Base-by-base conservation (phyloP, 129 eudicot species). In the Artemisia annua region DNA sequence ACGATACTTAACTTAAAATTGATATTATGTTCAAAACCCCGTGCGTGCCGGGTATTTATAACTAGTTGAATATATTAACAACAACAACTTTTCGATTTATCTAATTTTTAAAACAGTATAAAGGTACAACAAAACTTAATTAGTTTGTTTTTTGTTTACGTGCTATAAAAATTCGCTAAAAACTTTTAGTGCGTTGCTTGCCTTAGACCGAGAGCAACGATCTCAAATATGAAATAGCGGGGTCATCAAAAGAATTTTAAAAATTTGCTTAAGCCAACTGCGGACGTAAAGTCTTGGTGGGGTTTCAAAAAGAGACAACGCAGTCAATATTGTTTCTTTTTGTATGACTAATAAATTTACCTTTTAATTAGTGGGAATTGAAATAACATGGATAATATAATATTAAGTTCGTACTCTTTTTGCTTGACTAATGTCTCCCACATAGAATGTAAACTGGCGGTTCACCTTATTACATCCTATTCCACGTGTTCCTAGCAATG, bases 401-500 rank as follows among this genome's bases (percentile, higher is more conserved):
- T 30, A n/a, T n/a, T n/a, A n/a, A n/a, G n/a, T n/a, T n/a, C n/a
- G 55, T 50, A 50, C 55, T 11, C 55, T n/a, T 50, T 50, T 50
- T 50, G 17, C 55, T 9, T 50, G 16, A 50, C 14, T 13, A 51
- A 51, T 51, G 5, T 51, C 56, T 51, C 16, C 56, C 15, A 13
- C 55, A 11, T 51, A 51, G 56, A 51, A 51, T 51, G 56, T 13
- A 13, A 3, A 51, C 17, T 11, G 79, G 72, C 79, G 66, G 79
- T 75, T 49, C 50, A 32, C 10, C 46, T 39, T 39, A 39, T 39
- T 39, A 9, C 0, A 39, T 28, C 19, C 55, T 60, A 61, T 53
- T 53, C 39, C 79, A 75, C 56, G 79, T 75, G 65, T 32, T 53
- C n/a, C 28, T 58, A 58, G 16, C 26, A n/a, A n/a, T n/a, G n/a